These are phyloP conservation scores for Hypholoma fasciculare DNA, from an alignment of 768 basidiomycete species.

Conservation along the genomic window DNA sequence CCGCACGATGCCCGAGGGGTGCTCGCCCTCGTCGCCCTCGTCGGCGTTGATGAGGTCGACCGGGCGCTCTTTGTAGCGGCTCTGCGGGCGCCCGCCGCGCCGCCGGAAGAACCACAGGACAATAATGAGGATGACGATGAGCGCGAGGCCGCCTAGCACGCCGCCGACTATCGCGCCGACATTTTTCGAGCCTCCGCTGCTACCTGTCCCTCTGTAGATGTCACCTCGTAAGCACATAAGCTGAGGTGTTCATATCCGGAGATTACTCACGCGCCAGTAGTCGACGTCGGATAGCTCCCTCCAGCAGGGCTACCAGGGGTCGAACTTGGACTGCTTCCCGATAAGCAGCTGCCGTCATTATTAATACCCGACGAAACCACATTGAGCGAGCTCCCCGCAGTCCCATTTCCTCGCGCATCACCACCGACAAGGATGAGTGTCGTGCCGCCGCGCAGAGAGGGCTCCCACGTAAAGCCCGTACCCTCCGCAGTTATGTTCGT, in stretches of 20 bases:
- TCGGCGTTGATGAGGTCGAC: conserved; percentile 69
- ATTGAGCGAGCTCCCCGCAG: conserved; percentile 62
- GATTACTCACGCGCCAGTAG: conserved; percentile 26
- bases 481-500: conserved; percentile 46
- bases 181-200: conserved; percentile 29
- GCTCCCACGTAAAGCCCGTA: conserved; percentile 71
- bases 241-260: neutral
- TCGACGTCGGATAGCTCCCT: conserved; percentile 63
- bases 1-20: conserved; percentile 15
- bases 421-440: conserved; percentile 67
- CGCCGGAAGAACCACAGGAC: conserved; percentile 52
- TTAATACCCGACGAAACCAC: conserved; percentile 53
- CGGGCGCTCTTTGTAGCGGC: conserved; percentile 52
- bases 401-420: conserved; percentile 65
- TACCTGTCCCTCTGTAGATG: conserved; percentile 27
- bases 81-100: conserved; percentile 32
- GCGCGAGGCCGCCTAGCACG: conserved; percentile 52
- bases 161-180: conserved; percentile 58
- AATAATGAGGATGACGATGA: conserved; percentile 41
- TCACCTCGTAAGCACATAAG: neutral
- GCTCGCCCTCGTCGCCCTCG: conserved; percentile 49
- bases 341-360: conserved; percentile 57
- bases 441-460: conserved; percentile 62
- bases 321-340: conserved; percentile 65
- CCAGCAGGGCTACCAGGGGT: conserved; percentile 79